Base-by-base conservation (phyloP, 805 yeast species). In the Clavispora santaluciae region DNA sequence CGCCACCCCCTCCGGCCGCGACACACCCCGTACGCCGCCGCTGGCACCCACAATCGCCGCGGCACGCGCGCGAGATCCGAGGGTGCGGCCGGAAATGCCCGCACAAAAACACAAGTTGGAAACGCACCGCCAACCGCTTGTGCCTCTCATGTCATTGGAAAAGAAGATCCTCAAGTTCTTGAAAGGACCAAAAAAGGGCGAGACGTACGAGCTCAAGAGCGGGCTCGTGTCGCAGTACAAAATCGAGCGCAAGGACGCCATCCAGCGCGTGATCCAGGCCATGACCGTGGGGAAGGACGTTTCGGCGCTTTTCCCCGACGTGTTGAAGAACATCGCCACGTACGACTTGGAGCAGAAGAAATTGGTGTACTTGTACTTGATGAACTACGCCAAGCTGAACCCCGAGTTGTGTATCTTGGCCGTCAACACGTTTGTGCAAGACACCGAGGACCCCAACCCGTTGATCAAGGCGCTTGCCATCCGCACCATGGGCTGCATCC, bases 271-370 rank as follows among this genome's bases (percentile, higher is more conserved):
- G 16, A 93, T 93, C 57, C 95, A 93, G 43, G 98, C 96, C 44
- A 93, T 93, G 99, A 93, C 99, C 0, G 78, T 89, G 22, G 98
- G 98, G 9, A 93, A 93, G 59, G 99, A 93, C 61, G 98, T 93
- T 18, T 86, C 95, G 15, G 79, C 95, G 2, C 70, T 93, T 41
- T 93, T 93, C 54, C 99, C 99, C 2, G 98, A 93, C 62, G 95
- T 93, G 21, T 71, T 93, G 61, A 95, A 93, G 67, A 93, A 93
- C 65, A 85, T 93, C 52, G 97, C 99, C 40, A 93, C 99, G 1
- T 91, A 86, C 56, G 99, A 93, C 63, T 70, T 93, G 46, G 96
- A 93, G 54, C 97, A 93, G 68, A 93, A 93, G 76, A 93, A 93
- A 63, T 75, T 93, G 63, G 99, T 93, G 11, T 93, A 93, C 56